phyloP scores from a whole-genome alignment of 1,284 basidiomycete genomes.

The Agroathelia rolfsii region DNA sequence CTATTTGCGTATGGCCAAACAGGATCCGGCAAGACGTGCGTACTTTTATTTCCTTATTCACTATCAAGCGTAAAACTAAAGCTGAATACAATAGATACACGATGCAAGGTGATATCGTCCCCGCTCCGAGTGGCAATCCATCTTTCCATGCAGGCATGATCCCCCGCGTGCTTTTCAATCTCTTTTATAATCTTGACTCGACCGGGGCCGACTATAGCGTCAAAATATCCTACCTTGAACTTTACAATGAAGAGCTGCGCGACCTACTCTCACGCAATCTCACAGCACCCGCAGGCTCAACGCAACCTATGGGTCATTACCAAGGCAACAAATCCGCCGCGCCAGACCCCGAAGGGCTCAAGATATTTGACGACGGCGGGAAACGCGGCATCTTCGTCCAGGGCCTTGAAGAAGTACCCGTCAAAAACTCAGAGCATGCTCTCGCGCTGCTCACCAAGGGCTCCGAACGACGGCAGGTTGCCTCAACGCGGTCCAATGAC shows the following conservation, averaged over 20 bases:
- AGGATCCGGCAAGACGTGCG: conserved; percentile 96
- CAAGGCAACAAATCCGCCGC: conserved; percentile 30
- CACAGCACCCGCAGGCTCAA: conserved; percentile 45
- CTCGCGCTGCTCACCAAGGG: conserved; percentile 82
- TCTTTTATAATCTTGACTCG: conserved; percentile 84
- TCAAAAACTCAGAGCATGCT: conserved; percentile 80
- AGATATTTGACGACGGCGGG: conserved; percentile 87
- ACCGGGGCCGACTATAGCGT: conserved; percentile 81
- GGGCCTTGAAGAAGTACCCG: conserved; percentile 85
- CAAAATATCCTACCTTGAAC: conserved; percentile 89
- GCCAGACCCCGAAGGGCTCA: conserved; percentile 47
- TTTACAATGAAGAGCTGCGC: conserved; percentile 99
- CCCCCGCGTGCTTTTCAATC: conserved; percentile 87
- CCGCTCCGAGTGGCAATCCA: conserved; percentile 81
- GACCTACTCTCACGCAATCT: conserved; percentile 79
- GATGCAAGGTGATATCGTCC: conserved; percentile 86
- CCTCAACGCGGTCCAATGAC: conserved; percentile 97
- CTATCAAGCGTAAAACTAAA: conserved; percentile 7
- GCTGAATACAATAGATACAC: conserved; percentile 56
- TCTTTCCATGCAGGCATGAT: conserved; percentile 92
- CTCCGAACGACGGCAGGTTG: conserved; percentile 86
- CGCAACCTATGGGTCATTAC: conserved; percentile 65
- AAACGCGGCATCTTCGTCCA: conserved; percentile 90
- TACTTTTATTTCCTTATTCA: conserved; percentile 11
- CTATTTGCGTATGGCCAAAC: conserved; percentile 99